These are phyloP conservation scores for Ulmus americana DNA, from an alignment of 331 rosid species.

Conservation along the genomic window DNA sequence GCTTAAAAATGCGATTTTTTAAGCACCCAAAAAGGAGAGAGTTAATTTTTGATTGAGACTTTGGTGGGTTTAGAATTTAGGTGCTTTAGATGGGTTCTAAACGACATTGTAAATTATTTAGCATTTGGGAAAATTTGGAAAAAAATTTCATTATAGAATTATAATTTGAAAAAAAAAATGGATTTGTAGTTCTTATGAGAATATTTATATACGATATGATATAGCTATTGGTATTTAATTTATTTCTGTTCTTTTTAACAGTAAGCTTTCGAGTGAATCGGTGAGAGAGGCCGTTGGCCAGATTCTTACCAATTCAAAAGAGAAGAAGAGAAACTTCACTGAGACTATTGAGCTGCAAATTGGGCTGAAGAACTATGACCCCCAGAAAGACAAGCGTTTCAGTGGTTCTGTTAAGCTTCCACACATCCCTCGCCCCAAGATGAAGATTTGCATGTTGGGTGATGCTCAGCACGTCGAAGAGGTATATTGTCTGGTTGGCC, in stretches of 20 bases:
- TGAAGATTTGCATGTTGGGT: slow-evolving; percentile 49
- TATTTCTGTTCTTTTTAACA: slow-evolving; percentile 6
- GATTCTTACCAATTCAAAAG: slow-evolving; percentile 42
- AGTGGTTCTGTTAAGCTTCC: slow-evolving; percentile 39
- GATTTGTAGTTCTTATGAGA: background rate
- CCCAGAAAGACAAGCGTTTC: slow-evolving; percentile 49
- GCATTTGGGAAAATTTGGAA: background rate
- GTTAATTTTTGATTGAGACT: background rate
- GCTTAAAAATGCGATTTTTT: background rate
- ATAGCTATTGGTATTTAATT: background rate
- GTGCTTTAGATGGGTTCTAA: background rate
- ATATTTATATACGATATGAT: background rate
- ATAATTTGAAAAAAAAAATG: background rate
- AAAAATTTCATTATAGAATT: background rate
- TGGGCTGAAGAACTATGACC: slow-evolving; percentile 45
- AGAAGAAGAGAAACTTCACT: slow-evolving; percentile 56
- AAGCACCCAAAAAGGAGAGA: background rate
- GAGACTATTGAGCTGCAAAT: slow-evolving; percentile 37
- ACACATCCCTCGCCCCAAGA: slow-evolving; percentile 45
- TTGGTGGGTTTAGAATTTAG: background rate
- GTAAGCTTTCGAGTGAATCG: slow-evolving; percentile 74
- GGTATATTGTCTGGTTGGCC: slow-evolving; percentile 17
- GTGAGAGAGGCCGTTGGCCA: slow-evolving; percentile 55
- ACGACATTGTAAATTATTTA: background rate
- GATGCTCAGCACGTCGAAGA: slow-evolving; percentile 43